Base-by-base conservation (phyloP, 257 asterid genomes). In the Petrea volubilis region DNA sequence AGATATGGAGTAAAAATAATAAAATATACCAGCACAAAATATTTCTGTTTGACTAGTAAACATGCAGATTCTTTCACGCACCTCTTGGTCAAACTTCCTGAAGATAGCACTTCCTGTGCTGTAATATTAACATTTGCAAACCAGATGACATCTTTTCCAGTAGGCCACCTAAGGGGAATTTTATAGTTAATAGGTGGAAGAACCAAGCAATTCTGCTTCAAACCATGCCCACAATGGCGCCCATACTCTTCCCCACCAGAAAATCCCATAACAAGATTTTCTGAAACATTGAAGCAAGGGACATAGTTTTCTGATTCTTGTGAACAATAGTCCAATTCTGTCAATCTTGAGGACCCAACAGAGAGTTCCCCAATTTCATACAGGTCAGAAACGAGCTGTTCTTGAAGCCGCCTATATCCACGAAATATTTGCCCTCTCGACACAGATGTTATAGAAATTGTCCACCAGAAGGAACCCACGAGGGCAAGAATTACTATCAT, bases 41-140 rank as follows among this genome's bases (percentile, higher is more conserved):
- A 4, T 43, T 43, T 27, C 29, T 40, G 31, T 29, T 55, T 11
- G 47, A 74, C 68, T 14, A 60, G 64, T 44, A 57, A 75, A 76
- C 24, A 59, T 59, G 33, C 47, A 28, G 44, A 7, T 58, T 71
- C 36, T 73, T 74, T 49, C 55, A 74, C 86, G 71, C 78, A 90
- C 99, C 99, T 92, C 84, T 90, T 92, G 11, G 98, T 92, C 81
- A 90, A 82, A 79, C 98, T 86, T 60, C 99, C 99, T 13, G 99
- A 95, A 50, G 96, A 88, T 41, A 91, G 83, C 72, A 95, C 97
- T 84, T 95, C 97, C 74, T 95, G 98, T 9, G 98, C 99, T 13
- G 98, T 95, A 82, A 95, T 92, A 67, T 95, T 90, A 70, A 95
- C 97, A 81, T 95, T 95, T n/a, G 94, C 95, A 56, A 83, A 87